Conservation (phyloP, 2,329 filamentous ascomycete species). For the Epichloe bromicola region DNA sequence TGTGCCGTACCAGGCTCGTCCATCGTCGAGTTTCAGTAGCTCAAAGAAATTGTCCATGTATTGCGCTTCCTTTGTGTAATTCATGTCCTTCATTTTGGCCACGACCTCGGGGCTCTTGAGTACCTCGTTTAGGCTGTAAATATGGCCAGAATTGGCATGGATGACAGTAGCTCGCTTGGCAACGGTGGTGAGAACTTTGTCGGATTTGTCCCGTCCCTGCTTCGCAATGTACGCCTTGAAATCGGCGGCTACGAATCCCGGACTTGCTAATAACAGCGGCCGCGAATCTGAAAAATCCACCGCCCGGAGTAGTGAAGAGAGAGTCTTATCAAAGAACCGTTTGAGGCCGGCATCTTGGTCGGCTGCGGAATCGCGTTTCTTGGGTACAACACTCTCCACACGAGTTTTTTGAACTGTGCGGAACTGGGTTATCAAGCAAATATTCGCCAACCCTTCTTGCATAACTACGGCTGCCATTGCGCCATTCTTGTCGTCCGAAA, state of each 20-base stretch:
- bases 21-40: conserved; percentile 70
- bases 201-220: conserved; percentile 41
- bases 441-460: conserved; percentile 76
- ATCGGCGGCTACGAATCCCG: conserved; percentile 71
- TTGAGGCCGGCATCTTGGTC: conserved; percentile 60
- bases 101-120: conserved; percentile 70
- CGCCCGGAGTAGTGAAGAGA: conserved; percentile 63
- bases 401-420: conserved; percentile 54
- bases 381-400: conserved; percentile 52
- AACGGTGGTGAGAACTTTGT: conserved; percentile 56
- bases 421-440: conserved; percentile 70
- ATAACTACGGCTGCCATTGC: conserved; percentile 85
- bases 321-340: conserved; percentile 61
- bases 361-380: conserved; percentile 50
- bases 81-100: conserved; percentile 68
- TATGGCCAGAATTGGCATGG: conserved; percentile 72
- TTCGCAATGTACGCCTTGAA: conserved; percentile 65
- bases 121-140: conserved; percentile 80
- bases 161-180: conserved; percentile 56
- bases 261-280: conserved; percentile 74
- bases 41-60: conserved; percentile 77
- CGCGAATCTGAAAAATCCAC: conserved; percentile 60
- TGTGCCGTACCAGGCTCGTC: conserved; percentile 80
- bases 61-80: conserved; percentile 71
- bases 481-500: conserved; percentile 66